Evolutionary conservation across 352 stramenopile genomes (phyloP).

Genomic region (Globisporangium yorkense): DNA sequence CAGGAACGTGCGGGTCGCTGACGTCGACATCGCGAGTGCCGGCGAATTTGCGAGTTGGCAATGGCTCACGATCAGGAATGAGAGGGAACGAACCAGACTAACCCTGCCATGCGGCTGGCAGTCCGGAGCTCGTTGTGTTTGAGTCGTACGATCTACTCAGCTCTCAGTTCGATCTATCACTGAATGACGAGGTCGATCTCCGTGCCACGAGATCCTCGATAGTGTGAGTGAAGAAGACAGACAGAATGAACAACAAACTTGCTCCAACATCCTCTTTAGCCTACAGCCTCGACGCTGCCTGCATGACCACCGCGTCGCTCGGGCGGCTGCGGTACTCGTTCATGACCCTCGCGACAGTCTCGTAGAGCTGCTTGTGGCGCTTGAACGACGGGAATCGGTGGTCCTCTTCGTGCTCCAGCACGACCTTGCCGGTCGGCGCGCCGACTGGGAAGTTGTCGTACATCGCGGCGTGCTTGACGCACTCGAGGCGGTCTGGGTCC

Average conservation of each 20-base stretch:
- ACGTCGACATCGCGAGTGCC: neutral
- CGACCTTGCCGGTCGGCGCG: constrained; percentile 9
- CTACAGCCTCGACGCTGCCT: neutral
- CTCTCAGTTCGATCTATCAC: too few species aligned
- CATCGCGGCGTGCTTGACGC: constrained; percentile 10
- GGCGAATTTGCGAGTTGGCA: neutral
- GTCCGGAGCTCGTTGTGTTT: too few species aligned
- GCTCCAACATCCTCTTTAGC: neutral
- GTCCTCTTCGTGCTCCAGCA: constrained; percentile 28
- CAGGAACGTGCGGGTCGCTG: constrained; percentile 32
- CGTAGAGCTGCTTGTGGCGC: neutral
- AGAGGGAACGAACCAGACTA: neutral
- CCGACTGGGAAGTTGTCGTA: neutral
- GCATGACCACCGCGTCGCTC: constrained; percentile 20
- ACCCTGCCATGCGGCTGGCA: too few species aligned
- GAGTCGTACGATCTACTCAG: too few species aligned
- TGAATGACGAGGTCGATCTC: too few species aligned
- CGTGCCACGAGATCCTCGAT: too few species aligned
- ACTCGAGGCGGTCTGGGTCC: constrained; percentile 46
- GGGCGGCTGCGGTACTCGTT: constrained; percentile 1
- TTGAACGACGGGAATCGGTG: constrained; percentile 25
- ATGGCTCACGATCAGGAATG: neutral
- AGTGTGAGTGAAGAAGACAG: too few species aligned
- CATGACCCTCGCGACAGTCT: neutral
- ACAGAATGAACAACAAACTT: neutral